These are phyloP conservation scores for Taphrina communis DNA, from an alignment of 1,139 yeast genomes.

Conservation along the genomic window DNA sequence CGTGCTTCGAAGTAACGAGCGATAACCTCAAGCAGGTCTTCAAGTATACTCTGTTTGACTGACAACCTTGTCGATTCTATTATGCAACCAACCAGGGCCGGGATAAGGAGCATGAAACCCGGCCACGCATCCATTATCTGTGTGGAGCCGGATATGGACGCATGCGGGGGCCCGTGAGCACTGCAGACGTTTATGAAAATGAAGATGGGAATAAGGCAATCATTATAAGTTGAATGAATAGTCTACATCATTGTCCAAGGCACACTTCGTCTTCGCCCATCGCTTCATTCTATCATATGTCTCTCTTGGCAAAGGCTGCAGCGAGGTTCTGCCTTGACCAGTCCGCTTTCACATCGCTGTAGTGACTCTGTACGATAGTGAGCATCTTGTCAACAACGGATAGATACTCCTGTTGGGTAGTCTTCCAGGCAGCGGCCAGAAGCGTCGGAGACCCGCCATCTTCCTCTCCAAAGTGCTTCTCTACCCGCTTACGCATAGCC, in stretches of 20 bases:
- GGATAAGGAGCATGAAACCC: background rate
- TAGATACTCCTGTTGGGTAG: constrained; percentile 60
- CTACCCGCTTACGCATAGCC: constrained; percentile 63
- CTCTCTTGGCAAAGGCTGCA: constrained; percentile 24
- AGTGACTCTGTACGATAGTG: constrained; percentile 56
- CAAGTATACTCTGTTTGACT: no score
- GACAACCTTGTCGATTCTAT: no score
- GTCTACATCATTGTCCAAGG: background rate
- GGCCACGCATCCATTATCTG: background rate
- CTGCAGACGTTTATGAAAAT: background rate
- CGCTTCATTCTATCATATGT: background rate
- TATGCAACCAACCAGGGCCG: no score
- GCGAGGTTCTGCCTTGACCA: constrained; percentile 15
- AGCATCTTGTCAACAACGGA: constrained; percentile 55
- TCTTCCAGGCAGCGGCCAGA: constrained; percentile 55
- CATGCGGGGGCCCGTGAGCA: background rate
- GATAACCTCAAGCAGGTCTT: no score
- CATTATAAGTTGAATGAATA: background rate
- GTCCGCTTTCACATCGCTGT: constrained; percentile 51
- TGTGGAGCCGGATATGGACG: background rate
- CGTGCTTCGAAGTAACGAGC: background rate
- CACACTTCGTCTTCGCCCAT: background rate
- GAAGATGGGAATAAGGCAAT: background rate
- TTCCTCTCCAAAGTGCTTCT: constrained; percentile 60
- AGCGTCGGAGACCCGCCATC: constrained; percentile 48